These are phyloP conservation scores for Exophiala sp. DNA, from an alignment of 2,329 filamentous ascomycete genomes.

Conservation along the genomic window DNA sequence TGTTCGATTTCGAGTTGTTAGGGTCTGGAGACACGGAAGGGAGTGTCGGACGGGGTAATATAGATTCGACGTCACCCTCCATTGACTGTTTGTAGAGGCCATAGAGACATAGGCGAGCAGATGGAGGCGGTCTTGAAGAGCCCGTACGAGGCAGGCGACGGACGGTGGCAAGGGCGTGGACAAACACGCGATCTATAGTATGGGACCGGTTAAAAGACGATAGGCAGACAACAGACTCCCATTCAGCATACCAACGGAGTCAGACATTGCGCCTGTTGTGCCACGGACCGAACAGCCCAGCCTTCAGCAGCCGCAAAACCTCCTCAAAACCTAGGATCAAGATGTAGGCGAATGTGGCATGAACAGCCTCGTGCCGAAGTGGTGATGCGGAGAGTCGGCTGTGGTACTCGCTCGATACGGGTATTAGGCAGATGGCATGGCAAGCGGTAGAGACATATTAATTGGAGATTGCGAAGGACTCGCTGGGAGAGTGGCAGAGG, in stretches of 20 bases:
- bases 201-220: not conserved
- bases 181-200: slow-evolving; percentile 92
- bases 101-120: slow-evolving; percentile 85
- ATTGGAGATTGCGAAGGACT: not conserved
- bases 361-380: slow-evolving; percentile 10
- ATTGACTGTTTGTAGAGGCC: slow-evolving; percentile 98
- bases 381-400: slow-evolving; percentile 10
- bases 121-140: slow-evolving; percentile 76
- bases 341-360: slow-evolving; percentile 10
- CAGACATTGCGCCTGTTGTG: slow-evolving; percentile 29
- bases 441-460: not conserved
- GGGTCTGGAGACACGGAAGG: slow-evolving; percentile 23
- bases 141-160: slow-evolving; percentile 96
- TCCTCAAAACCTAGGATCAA: slow-evolving; percentile 8
- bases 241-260: slow-evolving; percentile 42
- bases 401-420: slow-evolving; percentile 5
- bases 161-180: slow-evolving; percentile 96
- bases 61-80: slow-evolving; percentile 91
- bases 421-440: not conserved
- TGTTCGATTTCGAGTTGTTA: slow-evolving; percentile 20
- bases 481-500: no score
- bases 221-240: not conserved
- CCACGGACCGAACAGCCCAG: not conserved
- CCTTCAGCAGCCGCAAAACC: not conserved
- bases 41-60: slow-evolving; percentile 72